phyloP scores from a whole-genome alignment of 257 asterid genomes.

The Solanum medicagineum region DNA sequence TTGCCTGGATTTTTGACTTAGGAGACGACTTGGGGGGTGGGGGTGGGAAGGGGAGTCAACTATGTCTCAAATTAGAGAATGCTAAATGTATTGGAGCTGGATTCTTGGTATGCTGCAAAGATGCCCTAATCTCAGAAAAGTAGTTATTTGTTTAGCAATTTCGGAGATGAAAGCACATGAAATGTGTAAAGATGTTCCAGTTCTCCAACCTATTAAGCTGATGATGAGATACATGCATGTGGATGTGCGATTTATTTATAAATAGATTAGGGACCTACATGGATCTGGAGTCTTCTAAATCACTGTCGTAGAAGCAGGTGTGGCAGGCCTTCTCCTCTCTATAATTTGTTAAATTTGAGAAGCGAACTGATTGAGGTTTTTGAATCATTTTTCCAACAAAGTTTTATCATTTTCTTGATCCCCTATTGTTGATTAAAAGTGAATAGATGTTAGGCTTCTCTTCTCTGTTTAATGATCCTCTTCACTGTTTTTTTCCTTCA shows the following conservation, averaged over 20 bases:
- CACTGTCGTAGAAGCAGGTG: background rate
- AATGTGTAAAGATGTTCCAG: constrained; percentile 56
- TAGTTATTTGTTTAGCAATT: constrained; percentile 59
- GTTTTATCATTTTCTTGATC: background rate
- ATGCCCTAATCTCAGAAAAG: constrained; percentile 54
- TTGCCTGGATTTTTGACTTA: constrained; percentile 57
- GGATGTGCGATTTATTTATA: constrained; percentile 62
- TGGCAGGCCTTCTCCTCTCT: background rate
- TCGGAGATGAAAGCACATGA: constrained; percentile 77
- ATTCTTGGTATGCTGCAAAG: constrained; percentile 57
- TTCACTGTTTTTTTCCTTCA: too few species aligned
- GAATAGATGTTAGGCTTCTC: background rate
- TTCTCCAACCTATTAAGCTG: constrained; percentile 48
- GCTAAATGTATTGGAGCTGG: constrained; percentile 65
- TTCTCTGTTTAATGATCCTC: background rate
- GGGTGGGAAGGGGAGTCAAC: constrained; percentile 17
- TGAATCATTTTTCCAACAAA: background rate
- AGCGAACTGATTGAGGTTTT: background rate
- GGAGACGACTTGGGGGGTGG: constrained; percentile 10
- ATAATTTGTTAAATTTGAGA: background rate
- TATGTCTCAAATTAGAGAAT: constrained; percentile 50
- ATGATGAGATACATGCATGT: constrained; percentile 47
- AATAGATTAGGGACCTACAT: constrained; percentile 16
- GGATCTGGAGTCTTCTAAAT: background rate
- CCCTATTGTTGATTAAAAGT: background rate